A percentile compares a stretch with the other conserved stretches of the same genome.
phyloP scores from a whole-genome alignment of 805 yeast species.

The Saccharomycopsis fermentans region DNA sequence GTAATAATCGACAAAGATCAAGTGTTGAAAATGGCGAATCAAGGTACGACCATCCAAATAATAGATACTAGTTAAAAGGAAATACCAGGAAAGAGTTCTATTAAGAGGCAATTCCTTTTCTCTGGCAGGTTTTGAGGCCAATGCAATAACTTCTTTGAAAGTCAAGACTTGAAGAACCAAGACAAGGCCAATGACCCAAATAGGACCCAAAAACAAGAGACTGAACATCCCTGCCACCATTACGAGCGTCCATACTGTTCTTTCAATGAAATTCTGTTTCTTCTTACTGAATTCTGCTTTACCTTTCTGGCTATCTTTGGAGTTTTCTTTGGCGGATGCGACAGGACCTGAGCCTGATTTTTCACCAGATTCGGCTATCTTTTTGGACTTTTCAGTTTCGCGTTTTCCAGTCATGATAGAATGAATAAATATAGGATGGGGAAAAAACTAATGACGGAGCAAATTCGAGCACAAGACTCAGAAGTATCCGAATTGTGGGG shows the following conservation, averaged over 20 bases:
- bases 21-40: constrained; percentile 51
- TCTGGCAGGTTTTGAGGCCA: constrained; percentile 68
- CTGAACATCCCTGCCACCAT: constrained; percentile 72
- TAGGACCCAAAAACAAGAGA: constrained; percentile 73
- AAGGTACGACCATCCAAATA: constrained; percentile 82
- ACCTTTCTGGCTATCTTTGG: background rate
- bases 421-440: too few species aligned
- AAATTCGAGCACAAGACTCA: too few species aligned
- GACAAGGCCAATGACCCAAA: constrained; percentile 66
- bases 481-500: too few species aligned
- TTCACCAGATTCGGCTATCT: background rate
- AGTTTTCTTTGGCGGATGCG: background rate
- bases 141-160: constrained; percentile 84
- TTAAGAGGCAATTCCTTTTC: constrained; percentile 79
- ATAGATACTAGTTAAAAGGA: constrained; percentile 75
- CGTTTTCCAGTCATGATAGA: background rate
- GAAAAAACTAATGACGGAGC: too few species aligned
- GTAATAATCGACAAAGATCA: constrained; percentile 40
- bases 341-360: background rate
- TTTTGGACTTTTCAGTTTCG: background rate
- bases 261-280: constrained; percentile 72
- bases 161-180: constrained; percentile 69
- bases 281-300: constrained; percentile 38
- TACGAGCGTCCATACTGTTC: constrained; percentile 89
- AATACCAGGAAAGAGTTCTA: constrained; percentile 84